phyloP scores from a whole-genome alignment of 305 asterid genomes.

The Lippia alba region DNA sequence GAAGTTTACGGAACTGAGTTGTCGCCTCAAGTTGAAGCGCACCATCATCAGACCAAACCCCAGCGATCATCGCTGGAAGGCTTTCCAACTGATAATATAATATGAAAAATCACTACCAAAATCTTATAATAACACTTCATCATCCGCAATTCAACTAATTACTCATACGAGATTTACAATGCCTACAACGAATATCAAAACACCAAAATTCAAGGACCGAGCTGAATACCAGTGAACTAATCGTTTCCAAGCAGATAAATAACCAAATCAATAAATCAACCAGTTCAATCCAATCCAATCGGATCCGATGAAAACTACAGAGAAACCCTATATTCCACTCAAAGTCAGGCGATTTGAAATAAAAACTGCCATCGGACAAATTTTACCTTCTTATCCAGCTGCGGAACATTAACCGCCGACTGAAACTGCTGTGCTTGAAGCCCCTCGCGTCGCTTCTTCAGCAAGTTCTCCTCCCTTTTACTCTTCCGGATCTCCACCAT shows the following conservation, averaged over 20 bases:
- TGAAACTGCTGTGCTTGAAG: conserved; percentile 61
- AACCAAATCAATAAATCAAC: conserved; percentile 1
- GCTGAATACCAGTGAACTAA: conserved; percentile 5
- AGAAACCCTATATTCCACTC: conserved; percentile 5
- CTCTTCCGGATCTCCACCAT: conserved; percentile 87
- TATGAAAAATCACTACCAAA: conserved; percentile 2
- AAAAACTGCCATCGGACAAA: not conserved
- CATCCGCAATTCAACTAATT: conserved; percentile 8
- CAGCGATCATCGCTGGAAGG: conserved; percentile 70
- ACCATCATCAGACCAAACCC: conserved; percentile 66
- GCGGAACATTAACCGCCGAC: conserved; percentile 47
- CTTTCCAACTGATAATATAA: conserved; percentile 60
- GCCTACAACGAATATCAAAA: not conserved
- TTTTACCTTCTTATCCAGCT: conserved; percentile 63
- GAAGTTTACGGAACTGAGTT: conserved; percentile 75
- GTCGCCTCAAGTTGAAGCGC: conserved; percentile 68
- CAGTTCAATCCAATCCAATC: conserved; percentile 18
- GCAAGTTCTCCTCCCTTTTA: conserved; percentile 70
- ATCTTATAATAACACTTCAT: not conserved
- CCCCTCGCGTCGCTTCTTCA: conserved; percentile 84
- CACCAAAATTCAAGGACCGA: not conserved
- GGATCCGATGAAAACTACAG: conserved; percentile 33
- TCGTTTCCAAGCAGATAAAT: not conserved
- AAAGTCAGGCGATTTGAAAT: not conserved
- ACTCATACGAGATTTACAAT: not conserved